Evolutionary conservation across 495 filamentous ascomycete genomes (phyloP).

Genomic region (Barbatosphaeria neglecta): DNA sequence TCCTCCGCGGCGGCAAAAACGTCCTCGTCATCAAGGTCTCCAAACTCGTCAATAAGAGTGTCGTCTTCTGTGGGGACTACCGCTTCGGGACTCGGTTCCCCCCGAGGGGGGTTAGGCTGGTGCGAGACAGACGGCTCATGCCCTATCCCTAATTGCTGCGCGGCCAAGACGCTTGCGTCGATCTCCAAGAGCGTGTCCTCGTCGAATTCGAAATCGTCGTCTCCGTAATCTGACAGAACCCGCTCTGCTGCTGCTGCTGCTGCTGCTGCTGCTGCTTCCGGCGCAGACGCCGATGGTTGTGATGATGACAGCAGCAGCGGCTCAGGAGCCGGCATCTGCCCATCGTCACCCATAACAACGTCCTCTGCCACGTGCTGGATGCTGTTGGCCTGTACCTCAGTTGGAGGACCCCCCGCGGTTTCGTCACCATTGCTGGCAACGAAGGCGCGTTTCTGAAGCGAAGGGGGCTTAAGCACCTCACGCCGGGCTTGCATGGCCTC

Average conservation of each 20-base stretch:
- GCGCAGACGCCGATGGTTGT: no score
- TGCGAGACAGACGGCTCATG: neutral
- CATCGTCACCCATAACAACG: neutral
- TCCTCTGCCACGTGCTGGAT: neutral
- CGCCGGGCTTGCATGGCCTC: constrained; percentile 9
- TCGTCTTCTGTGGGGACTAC: constrained; percentile 7
- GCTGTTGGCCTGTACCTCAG: neutral
- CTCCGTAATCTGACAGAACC: constrained; percentile 32
- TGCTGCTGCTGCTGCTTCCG: neutral
- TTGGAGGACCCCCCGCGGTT: neutral
- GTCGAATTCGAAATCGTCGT: constrained; percentile 37
- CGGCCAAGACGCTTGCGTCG: constrained; percentile 40
- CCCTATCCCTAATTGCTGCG: constrained; percentile 17
- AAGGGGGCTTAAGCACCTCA: constrained; percentile 15
- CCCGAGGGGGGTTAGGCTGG: neutral
- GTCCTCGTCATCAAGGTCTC: constrained; percentile 52
- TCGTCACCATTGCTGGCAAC: neutral
- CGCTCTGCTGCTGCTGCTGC: constrained; percentile 16
- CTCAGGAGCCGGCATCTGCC: no score
- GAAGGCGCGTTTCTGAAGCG: constrained; percentile 14
- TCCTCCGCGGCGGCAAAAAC: constrained; percentile 44
- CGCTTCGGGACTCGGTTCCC: neutral
- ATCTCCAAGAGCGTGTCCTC: constrained; percentile 41
- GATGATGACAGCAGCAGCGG: no score
- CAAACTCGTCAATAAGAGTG: constrained; percentile 34